These are phyloP conservation scores for Metschnikowia amazonensis DNA, from an alignment of 805 yeast genomes.

Conservation along the genomic window DNA sequence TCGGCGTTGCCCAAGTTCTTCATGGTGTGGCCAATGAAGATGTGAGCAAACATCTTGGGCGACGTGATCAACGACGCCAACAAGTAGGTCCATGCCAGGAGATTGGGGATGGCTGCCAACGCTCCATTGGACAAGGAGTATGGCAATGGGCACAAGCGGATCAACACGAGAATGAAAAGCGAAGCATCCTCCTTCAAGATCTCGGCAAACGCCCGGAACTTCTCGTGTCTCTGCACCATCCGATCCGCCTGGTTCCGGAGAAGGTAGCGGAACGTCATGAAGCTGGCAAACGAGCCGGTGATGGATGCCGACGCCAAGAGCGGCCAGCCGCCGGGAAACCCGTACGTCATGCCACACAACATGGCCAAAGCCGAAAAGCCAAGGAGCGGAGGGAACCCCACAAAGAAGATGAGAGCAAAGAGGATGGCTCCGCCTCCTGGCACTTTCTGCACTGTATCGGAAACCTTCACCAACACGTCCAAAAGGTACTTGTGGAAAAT, in stretches of 20 bases:
- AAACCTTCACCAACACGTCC: constrained; percentile 33
- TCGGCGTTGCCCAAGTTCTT: constrained; percentile 60
- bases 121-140: constrained; percentile 92
- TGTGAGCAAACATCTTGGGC: constrained; percentile 74
- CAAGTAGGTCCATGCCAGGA: constrained; percentile 57
- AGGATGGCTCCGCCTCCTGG: constrained; percentile 44
- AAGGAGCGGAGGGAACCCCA: constrained; percentile 86
- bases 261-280: constrained; percentile 58
- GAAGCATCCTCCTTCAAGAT: constrained; percentile 66
- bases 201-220: constrained; percentile 69
- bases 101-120: constrained; percentile 78
- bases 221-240: constrained; percentile 59
- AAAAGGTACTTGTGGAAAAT: constrained; percentile 38
- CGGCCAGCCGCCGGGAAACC: constrained; percentile 77
- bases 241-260: constrained; percentile 54
- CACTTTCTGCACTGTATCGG: constrained; percentile 44
- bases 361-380: constrained; percentile 74
- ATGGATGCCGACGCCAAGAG: constrained; percentile 66
- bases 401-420: constrained; percentile 51
- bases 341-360: constrained; percentile 77
- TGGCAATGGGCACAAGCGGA: constrained; percentile 88
- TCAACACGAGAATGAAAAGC: constrained; percentile 61
- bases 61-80: constrained; percentile 72
- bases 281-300: constrained; percentile 72
- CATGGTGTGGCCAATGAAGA: constrained; percentile 74